Evolutionary conservation across 768 basidiomycete species (phyloP).

Genomic region (Boletus reticulatus): DNA sequence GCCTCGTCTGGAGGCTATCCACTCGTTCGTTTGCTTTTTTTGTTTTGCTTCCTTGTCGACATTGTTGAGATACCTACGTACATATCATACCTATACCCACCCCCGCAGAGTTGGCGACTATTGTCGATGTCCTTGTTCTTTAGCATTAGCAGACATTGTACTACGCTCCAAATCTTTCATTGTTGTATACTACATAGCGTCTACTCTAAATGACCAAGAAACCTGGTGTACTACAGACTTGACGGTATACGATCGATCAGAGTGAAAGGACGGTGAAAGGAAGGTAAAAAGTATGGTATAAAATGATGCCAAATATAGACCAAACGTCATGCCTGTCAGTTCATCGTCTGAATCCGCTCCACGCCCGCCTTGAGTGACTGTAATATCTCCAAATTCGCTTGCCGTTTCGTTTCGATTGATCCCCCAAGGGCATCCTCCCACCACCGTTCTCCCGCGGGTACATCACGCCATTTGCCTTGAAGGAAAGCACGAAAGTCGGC

Average conservation of each 20-base stretch:
- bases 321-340: not conserved
- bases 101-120: not conserved
- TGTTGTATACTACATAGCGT: not conserved
- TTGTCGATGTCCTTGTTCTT: not conserved
- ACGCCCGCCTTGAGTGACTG: conserved; percentile 22
- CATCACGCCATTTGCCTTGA: conserved; percentile 59
- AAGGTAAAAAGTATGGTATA: not conserved
- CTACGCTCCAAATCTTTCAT: not conserved
- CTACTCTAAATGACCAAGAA: too few relatives aligned
- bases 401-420: conserved; percentile 39
- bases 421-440: conserved; percentile 63
- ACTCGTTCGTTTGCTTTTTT: not conserved
- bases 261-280: too few relatives aligned
- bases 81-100: not conserved
- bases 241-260: too few relatives aligned
- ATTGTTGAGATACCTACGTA: conserved; percentile 1
- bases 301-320: not conserved
- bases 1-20: conserved; percentile 3
- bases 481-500: conserved; percentile 40
- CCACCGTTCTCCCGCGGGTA: conserved; percentile 59
- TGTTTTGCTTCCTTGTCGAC: not conserved
- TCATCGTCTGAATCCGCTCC: conserved; percentile 18
- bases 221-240: too few relatives aligned
- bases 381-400: conserved; percentile 23
- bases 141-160: not conserved